Evolutionary conservation across 2,329 filamentous ascomycete genomes (phyloP), one percentile per base, ranked within the genome.

Genomic region (Ustulina deusta): DNA sequence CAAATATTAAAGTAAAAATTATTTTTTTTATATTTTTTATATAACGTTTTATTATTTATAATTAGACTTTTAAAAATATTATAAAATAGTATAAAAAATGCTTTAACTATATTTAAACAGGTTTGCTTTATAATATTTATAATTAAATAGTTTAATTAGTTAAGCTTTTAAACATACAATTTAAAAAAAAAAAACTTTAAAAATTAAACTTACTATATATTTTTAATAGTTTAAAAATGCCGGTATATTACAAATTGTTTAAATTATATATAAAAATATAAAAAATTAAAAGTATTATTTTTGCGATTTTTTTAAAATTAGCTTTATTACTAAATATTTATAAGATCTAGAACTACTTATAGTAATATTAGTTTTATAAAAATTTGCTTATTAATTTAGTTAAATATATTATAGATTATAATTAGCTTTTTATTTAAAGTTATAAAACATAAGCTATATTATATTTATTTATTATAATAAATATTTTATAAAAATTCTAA

Each of bases 341-440:
- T 10, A 68, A 27, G 44, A 72, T 70, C 72, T 71, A 73, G 2
- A 73, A 65, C 17, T 59, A 61, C 32, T 71, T 64, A 46, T 72
- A 66, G 20, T 48, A 71, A 68, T 68, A 27, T 46, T 55, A 20
- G 0, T n/a, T 20, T 62, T 38, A 40, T 27, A 48, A 13, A 32
- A 38, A 55, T 55, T 25, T 2, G 32, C 22, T 20, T 68, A 34
- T 64, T 64, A 36, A 61, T 65, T 36, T 66, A 51, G 11, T 36
- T 40, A 58, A 71, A 66, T 22, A 49, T 57, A 49, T 64, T 63
- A 13, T 64, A 49, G 17, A 58, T 1, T 27, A 22, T 42, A 68
- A 68, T 69, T 71, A 74, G 34, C 66, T 66, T 42, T 36, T 67
- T 9, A 71, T 71, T 71, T 71, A 73, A 25, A 71, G 72, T 25